Evolutionary conservation across 805 yeast species (phyloP), one percentile per base, ranked within the genome.

Genomic region (Candida chilensis): DNA sequence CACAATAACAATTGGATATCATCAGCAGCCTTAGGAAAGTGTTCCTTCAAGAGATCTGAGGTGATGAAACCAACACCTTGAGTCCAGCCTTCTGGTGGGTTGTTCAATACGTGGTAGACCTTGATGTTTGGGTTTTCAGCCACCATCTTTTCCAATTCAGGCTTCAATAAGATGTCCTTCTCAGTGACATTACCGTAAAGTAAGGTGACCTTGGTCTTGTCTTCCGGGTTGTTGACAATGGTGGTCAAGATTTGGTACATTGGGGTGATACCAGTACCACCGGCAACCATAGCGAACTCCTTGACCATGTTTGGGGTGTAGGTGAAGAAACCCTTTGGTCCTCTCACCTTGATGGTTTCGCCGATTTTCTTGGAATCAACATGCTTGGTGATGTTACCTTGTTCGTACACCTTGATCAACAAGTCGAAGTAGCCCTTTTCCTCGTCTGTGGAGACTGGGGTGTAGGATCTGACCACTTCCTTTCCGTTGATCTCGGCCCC

Each of bases 211-310:
- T 76, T 71, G 36, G 96, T 88, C 29, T 65, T 68, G 57, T 90
- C 96, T 12, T 67, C 60, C 16, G 94, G 90, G 51, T 88, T 75
- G 34, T 64, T 60, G 44, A 77, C 76, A 41, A 88, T 78, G 10
- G 94, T 83, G 43, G 83, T 81, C 42, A 88, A 75, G 42, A 87
- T 78, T 64, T 87, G 96, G 57, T 76, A 85, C 96, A 87, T 87
- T 52, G 96, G 96, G 5, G 96, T 81, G 47, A 87, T 81, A 53
- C 96, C 96, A 22, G 96, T 85, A 48, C 96, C 97, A 42, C 96
- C 96, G 25, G 95, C 94, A 41, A 90, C 77, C 96, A 88, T 88
- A 32, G 81, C 86, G 36, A 88, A 67, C 36, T 71, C 67, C 35
- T 67, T 61, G 34, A 72, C 77, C 77, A 80, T 76, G 58, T 83